Conservation (phyloP, 2,329 filamentous ascomycete genomes). For the Ophiostoma populinum region DNA sequence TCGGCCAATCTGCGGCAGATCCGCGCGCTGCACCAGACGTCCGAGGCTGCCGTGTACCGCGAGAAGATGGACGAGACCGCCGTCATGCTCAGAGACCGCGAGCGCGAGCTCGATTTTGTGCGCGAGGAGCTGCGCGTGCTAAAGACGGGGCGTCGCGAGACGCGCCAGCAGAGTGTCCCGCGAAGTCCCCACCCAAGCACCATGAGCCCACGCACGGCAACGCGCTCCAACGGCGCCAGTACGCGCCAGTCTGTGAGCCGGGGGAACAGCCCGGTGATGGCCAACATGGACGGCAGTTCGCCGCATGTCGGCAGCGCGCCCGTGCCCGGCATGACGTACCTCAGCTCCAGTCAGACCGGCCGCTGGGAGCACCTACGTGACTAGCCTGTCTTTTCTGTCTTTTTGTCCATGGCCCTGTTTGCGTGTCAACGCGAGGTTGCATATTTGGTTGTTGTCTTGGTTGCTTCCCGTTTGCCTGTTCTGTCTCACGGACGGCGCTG, state of each 20-base stretch:
- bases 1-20: conserved; percentile 28
- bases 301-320: conserved; percentile 4
- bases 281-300: conserved; percentile 11
- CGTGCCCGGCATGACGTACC: conserved; percentile 22
- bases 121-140: conserved; percentile 31
- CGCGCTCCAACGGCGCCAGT: no score
- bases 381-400: conserved; percentile 6
- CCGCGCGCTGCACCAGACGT: conserved; percentile 27
- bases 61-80: conserved; percentile 25
- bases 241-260: conserved; percentile 20
- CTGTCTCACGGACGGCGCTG: not conserved
- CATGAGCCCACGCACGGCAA: conserved; percentile 32
- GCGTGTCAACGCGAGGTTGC: no score
- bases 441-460: not conserved
- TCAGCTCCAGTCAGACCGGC: conserved; percentile 21
- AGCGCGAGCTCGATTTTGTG: conserved; percentile 29
- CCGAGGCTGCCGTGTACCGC: conserved; percentile 19
- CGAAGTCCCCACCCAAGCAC: conserved; percentile 37
- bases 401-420: not conserved
- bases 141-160: conserved; percentile 35
- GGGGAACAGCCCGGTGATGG: conserved; percentile 30
- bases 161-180: conserved; percentile 37
- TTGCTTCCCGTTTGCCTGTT: not conserved
- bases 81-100: conserved; percentile 28
- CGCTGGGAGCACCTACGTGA: conserved; percentile 30